Base-by-base conservation (phyloP, 148 eudicot species). In the Heliosperma pusillum region DNA sequence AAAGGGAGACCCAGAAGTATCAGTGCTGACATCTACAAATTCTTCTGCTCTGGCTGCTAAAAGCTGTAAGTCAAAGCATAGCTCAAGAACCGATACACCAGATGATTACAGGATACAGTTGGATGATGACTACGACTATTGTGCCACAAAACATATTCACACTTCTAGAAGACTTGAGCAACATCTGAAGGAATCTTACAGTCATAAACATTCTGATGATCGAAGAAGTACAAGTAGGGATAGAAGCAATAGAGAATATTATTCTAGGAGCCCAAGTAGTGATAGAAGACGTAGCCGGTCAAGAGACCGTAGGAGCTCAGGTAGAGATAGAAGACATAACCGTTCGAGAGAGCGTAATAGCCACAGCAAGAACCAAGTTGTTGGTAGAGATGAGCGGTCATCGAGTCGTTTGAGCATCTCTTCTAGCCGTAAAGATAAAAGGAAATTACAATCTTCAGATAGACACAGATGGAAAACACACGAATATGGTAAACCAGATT, bases 261-360 rank as follows among this genome's bases (percentile, higher is more conserved):
- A 73, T 73, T 75, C 79, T 22, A 74, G 82, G 83, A 80, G 87
- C 77, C 83, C 84, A 29, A 82, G 84, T 78, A 76, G 61, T 30
- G 83, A 73, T 62, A 45, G 76, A 64, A 82, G 74, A 70, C 70
- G 74, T 53, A 75, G 76, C 36, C 75, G 57, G 75, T 75, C 91
- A 57, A 78, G 57, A 10, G 55, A 10, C 19, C 55, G 3, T 26
- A 71, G 82, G 83, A 80, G 87, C 77, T 82, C 84, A 40, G 82
- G 84, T 78, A 78, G 62, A 44, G 85, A 75, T 59, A 47, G 77
- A 64, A 83, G 77, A 72, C 73, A 74, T 33, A 77, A 78, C 47
- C 77, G 58, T 72, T 78, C 92, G 58, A 79, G 55, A 59, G 93
- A 85, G 72, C 80, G 26, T 16, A 77, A 72, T 69, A 86, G 85